Conservation (phyloP, 257 asterid genomes). For the Ajuga chamaepitys region DNA sequence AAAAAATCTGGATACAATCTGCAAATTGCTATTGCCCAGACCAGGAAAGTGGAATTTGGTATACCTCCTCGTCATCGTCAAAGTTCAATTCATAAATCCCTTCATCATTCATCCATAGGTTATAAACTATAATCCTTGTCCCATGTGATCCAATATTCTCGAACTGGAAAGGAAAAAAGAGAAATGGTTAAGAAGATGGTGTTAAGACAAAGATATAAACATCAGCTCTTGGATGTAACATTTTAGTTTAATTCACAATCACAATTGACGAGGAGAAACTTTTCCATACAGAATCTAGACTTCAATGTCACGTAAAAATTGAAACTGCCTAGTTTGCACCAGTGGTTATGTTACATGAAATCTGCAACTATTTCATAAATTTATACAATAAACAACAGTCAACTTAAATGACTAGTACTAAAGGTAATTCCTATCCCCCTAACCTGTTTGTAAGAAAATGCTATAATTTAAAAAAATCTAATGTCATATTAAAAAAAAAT, state of each 20-base stretch:
- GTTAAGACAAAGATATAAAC: constrained; percentile 16
- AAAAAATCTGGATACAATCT: background rate
- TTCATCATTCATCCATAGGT: constrained; percentile 95
- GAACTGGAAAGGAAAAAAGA: constrained; percentile 43
- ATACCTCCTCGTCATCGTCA: constrained; percentile 84
- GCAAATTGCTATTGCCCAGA: background rate
- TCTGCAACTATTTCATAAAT: background rate
- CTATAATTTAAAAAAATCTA: too few species aligned
- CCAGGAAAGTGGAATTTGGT: constrained; percentile 5
- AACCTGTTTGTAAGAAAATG: background rate
- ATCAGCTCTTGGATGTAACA: background rate
- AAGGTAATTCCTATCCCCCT: constrained; percentile 1
- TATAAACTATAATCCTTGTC: constrained; percentile 71
- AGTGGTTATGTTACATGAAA: background rate
- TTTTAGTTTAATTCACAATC: background rate
- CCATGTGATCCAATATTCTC: constrained; percentile 78
- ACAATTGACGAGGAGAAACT: background rate
- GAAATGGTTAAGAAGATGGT: constrained; percentile 18
- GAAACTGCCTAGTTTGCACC: background rate
- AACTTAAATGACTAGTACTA: background rate
- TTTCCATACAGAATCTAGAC: background rate
- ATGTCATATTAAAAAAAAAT: too few species aligned
- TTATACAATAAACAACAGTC: background rate
- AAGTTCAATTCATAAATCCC: constrained; percentile 87
- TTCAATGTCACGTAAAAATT: background rate